phyloP scores from a whole-genome alignment of 805 yeast genomes.

The Wickerhamomyces silvicola region DNA sequence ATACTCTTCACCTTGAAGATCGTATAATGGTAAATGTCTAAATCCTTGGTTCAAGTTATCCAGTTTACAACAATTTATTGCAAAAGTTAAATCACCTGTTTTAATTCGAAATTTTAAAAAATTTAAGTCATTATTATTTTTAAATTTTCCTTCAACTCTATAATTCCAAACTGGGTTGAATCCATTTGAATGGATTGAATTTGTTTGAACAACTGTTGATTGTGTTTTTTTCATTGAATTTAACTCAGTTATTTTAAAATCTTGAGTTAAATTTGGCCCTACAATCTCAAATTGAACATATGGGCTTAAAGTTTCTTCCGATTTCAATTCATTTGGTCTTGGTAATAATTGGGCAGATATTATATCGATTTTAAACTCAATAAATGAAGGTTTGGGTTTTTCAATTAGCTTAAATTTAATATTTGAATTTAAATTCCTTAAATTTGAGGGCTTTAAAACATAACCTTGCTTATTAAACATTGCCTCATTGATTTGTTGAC shows the following conservation, averaged over 20 bases:
- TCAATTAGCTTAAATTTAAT: slow-evolving; percentile 16
- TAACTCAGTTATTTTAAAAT: slow-evolving; percentile 9
- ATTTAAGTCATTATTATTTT: slow-evolving; percentile 38
- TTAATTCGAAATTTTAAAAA: slow-evolving; percentile 51
- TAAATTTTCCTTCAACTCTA: slow-evolving; percentile 34
- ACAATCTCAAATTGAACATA: slow-evolving; percentile 54
- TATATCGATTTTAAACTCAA: slow-evolving; percentile 34
- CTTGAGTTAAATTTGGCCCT: slow-evolving; percentile 31
- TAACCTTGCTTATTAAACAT: slow-evolving; percentile 75
- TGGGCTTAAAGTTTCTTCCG: slow-evolving; percentile 48
- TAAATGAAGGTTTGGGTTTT: slow-evolving; percentile 3
- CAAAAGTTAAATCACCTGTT: slow-evolving; percentile 39
- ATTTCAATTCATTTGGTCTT: slow-evolving; percentile 46
- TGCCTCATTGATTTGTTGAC: slow-evolving; percentile 84
- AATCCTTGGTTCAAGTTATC: slow-evolving; percentile 69
- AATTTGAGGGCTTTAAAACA: slow-evolving; percentile 59
- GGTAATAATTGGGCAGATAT: slow-evolving; percentile 87
- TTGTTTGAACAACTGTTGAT: slow-evolving; percentile 16
- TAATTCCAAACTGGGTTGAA: slow-evolving; percentile 84
- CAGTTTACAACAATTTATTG: slow-evolving; percentile 55
- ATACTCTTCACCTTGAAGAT: slow-evolving; percentile 73
- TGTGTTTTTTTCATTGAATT: slow-evolving; percentile 1
- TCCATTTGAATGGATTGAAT: slow-evolving; percentile 57
- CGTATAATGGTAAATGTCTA: slow-evolving; percentile 74
- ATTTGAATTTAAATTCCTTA: slow-evolving; percentile 24